A percentile compares a stretch with the other conserved stretches of the same genome.
These are phyloP conservation scores for Metroxylon sagu DNA, from an alignment of 176 grass and related monocot species.

Conservation along the genomic window DNA sequence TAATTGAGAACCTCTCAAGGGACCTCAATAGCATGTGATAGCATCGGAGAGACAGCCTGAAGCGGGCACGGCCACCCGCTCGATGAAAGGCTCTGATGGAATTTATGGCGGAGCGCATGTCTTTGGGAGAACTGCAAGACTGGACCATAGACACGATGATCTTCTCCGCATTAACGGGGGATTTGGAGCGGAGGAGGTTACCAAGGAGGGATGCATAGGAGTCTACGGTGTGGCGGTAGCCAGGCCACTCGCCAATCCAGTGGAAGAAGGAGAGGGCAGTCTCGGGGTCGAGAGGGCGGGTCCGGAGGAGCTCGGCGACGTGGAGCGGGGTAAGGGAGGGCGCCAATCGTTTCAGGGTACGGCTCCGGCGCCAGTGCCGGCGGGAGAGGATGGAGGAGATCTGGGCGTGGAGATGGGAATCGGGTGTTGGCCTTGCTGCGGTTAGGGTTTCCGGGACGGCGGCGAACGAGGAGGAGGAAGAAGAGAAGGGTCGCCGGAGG, in stretches of 20 bases:
- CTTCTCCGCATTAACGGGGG: background rate
- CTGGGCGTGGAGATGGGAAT: background rate
- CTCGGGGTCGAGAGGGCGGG: background rate
- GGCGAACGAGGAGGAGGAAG: background rate
- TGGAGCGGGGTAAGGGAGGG: conserved; percentile 8
- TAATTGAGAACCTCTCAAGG: conserved; percentile 1
- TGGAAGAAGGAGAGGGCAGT: conserved; percentile 12
- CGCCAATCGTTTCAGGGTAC: background rate
- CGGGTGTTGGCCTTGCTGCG: background rate
- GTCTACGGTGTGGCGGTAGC: conserved; percentile 7
- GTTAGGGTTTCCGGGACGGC: background rate
- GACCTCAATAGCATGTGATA: conserved; percentile 5
- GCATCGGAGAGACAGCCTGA: conserved; percentile 3
- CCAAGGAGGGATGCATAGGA: conserved; percentile 7
- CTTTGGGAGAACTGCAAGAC: conserved; percentile 1
- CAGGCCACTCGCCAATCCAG: conserved; percentile 9
- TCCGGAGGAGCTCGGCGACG: conserved; percentile 3
- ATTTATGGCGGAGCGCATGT: background rate
- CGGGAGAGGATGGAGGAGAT: conserved; percentile 9
- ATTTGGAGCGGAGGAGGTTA: conserved; percentile 6
- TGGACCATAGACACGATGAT: conserved; percentile 7
- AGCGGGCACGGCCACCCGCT: background rate
- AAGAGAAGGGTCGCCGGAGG: background rate
- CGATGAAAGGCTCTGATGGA: background rate
- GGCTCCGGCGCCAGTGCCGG: background rate